Percentiles rank a stretch among this genome's conserved stretches.
Evolutionary conservation across 352 stramenopile genomes (phyloP).

Genomic region (Phytopythium cucurbitacearum): DNA sequence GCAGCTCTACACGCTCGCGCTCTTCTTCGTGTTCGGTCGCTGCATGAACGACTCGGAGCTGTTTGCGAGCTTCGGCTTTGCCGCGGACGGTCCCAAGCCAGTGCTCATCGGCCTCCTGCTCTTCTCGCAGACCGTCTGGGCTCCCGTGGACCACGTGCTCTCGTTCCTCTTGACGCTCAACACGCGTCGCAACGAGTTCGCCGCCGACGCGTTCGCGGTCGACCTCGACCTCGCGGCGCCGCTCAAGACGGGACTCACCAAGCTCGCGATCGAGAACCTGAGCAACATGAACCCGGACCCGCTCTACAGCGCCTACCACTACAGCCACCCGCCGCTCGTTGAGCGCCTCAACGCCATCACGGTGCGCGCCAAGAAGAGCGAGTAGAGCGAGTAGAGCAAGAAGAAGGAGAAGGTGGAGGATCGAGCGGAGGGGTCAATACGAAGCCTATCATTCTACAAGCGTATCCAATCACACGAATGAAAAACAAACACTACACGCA

Average conservation of each 20-base stretch:
- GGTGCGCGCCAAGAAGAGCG: slow-evolving; percentile 47
- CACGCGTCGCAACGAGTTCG: slow-evolving; percentile 78
- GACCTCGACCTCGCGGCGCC: slow-evolving; percentile 86
- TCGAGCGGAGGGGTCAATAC: too few species aligned
- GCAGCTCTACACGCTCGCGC: slow-evolving; percentile 79
- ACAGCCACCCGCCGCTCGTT: slow-evolving; percentile 95
- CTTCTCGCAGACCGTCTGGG: slow-evolving; percentile 81
- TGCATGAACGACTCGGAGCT: slow-evolving; percentile 79
- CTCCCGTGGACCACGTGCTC: slow-evolving; percentile 70
- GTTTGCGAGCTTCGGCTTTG: slow-evolving; percentile 81
- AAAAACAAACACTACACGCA: slow-evolving; percentile 4
- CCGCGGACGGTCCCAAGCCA: slow-evolving; percentile 9
- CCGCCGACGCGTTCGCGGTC: slow-evolving; percentile 94
- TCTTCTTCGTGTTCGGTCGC: slow-evolving; percentile 76
- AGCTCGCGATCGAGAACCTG: slow-evolving; percentile 97
- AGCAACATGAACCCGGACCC: slow-evolving; percentile 95
- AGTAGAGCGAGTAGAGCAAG: slow-evolving; percentile 19
- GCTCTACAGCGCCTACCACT: slow-evolving; percentile 96
- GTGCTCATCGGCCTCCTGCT: slow-evolving; percentile 82
- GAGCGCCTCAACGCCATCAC: slow-evolving; percentile 94
- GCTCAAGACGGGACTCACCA: slow-evolving; percentile 94
- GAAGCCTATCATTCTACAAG: slow-evolving; percentile 3
- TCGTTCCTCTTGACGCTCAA: slow-evolving; percentile 75
- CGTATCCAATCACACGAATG: slow-evolving; percentile 6
- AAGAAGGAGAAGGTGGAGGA: neutral